Evolutionary conservation across 1,284 basidiomycete species (phyloP).

Genomic region (Gomphus bonarii): DNA sequence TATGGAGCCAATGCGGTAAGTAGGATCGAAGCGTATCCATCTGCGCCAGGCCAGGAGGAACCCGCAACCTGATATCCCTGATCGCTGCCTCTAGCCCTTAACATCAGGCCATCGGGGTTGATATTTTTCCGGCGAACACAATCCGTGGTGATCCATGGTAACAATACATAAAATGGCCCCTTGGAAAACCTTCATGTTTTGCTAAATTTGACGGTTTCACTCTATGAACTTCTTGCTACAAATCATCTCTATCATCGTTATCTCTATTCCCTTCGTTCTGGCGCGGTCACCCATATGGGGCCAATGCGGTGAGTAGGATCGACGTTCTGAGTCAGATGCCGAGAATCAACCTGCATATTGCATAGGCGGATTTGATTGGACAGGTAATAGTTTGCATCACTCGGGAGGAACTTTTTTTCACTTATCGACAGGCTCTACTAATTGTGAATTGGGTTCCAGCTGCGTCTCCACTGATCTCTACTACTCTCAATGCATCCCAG

Average conservation of each 20-base stretch:
- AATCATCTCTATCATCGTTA: background rate
- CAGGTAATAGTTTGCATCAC: conserved; percentile 12
- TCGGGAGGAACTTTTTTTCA: background rate
- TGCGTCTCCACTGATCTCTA: conserved; percentile 21
- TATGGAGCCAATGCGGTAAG: conserved; percentile 26
- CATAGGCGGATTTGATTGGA: conserved; percentile 26
- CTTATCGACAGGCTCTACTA: conserved; percentile 19
- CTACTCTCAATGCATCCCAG: conserved; percentile 25
- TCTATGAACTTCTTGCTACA: background rate
- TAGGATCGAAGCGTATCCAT: background rate
- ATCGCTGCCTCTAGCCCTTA: no score
- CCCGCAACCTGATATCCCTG: no score
- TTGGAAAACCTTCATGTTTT: no score
- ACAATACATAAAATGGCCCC: no score
- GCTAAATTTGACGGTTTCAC: no score
- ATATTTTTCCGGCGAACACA: no score
- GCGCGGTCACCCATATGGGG: conserved; percentile 25
- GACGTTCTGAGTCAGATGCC: background rate
- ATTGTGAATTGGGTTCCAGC: conserved; percentile 23
- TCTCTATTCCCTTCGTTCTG: conserved; percentile 17
- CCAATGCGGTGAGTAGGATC: conserved; percentile 21
- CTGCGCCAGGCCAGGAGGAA: no score
- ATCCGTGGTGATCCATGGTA: no score
- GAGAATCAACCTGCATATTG: background rate
- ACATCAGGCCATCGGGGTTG: no score